Base-by-base conservation (phyloP, 192 early-diverging fungal species). In the Mortierella antarctica region DNA sequence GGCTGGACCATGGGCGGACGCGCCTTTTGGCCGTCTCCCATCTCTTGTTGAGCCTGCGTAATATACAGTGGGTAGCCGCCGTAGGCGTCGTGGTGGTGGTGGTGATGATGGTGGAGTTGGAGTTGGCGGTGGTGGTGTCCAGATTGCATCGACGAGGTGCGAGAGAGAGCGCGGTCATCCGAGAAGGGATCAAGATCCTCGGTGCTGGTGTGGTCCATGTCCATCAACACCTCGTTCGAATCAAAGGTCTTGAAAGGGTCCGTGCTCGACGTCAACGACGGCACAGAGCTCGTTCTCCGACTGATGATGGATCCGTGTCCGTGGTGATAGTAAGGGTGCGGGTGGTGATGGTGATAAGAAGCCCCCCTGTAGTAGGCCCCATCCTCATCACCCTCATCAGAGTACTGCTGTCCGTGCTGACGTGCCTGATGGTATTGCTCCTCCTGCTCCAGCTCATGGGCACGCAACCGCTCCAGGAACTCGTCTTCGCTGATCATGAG, bases 161-260 rank as follows among this genome's bases (percentile, higher is more conserved):
- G 47, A 54, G 50, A 57, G 4, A 23, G 56, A 48, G 64, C 65
- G 4, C 48, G 40, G 14, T 62, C 39, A 8, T 69, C 74, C 15
- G 74, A 65, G 45, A 59, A 62, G 1, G 65, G 58, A 41, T 63
- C 31, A 31, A 31, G 31, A 31, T 31, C 31, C 31, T 31, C 31
- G 31, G 31, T 31, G 31, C 31, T 31, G 3, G 31, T 31, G 3
- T 31, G 31, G 31, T 31, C 42, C 45, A 44, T 13, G 3, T 74
- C 59, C 13, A 57, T 1, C 1, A 76, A 20, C 18, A 57, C 31
- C 52, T 67, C 64, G 20, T 80, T 71, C 15, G 77, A 80, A 51
- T 80, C 77, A 68, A 80, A 80, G 2, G 77, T 80, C 40, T 80
- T 66, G 70, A 80, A 80, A 14, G 77, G 77, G 23, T 80, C 77